A percentile compares a stretch with the other conserved stretches of the same genome.
Evolutionary conservation across 495 filamentous ascomycete genomes (phyloP).

Genomic region (Tuber microsphaerosporum): DNA sequence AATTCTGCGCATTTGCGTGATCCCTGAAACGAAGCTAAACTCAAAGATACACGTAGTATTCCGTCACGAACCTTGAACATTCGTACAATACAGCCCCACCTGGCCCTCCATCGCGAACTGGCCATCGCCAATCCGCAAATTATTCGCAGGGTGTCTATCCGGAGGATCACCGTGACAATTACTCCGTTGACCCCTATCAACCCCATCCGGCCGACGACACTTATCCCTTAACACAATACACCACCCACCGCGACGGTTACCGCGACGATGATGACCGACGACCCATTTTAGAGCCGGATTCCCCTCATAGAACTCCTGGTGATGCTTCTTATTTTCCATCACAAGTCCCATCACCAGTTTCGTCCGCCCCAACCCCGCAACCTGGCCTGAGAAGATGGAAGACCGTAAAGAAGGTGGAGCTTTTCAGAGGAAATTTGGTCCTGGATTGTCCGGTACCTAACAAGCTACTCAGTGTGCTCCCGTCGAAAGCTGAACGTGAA

Average conservation of each 20-base stretch:
- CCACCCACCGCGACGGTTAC: conserved; percentile 28
- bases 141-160: conserved; percentile 28
- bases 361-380: conserved; percentile 50
- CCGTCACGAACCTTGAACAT: conserved; percentile 36
- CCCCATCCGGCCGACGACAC: conserved; percentile 27
- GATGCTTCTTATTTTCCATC: conserved; percentile 31
- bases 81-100: conserved; percentile 34
- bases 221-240: conserved; percentile 33
- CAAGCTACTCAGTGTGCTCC: conserved; percentile 72
- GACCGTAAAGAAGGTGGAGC: conserved; percentile 93
- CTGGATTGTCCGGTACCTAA: conserved; percentile 95
- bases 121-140: conserved; percentile 16
- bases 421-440: conserved; percentile 95
- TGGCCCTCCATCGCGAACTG: conserved; percentile 30
- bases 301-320: conserved; percentile 51
- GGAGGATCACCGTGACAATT: conserved; percentile 29
- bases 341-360: conserved; percentile 28
- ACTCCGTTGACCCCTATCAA: conserved; percentile 33
- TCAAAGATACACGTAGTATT: conserved; percentile 23
- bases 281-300: conserved; percentile 56
- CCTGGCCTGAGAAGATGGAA: conserved; percentile 87
- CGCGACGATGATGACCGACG: conserved; percentile 54
- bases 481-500: conserved; percentile 71
- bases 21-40: conserved; percentile 5
- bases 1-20: neutral